phyloP scores from a whole-genome alignment of 768 basidiomycete genomes.

The Leccinum subgranulosum region DNA sequence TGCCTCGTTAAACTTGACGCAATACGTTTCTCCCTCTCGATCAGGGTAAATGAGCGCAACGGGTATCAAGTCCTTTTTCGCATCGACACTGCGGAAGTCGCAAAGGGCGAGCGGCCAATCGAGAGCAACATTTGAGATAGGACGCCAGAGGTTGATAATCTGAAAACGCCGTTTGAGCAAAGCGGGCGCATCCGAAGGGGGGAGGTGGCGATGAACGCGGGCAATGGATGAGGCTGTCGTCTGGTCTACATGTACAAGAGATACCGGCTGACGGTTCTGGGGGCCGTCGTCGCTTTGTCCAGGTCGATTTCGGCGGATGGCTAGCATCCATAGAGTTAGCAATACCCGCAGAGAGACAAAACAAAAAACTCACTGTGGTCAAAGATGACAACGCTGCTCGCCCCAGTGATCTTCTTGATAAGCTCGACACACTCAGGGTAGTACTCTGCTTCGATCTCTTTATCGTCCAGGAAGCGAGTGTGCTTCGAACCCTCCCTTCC shows the following conservation, averaged over 20 bases:
- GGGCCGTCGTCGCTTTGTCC: conserved; percentile 35
- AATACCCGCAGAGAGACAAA: background rate
- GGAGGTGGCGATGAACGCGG: conserved; percentile 44
- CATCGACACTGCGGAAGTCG: background rate
- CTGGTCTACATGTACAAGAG: conserved; percentile 45
- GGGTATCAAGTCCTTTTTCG: background rate
- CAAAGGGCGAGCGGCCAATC: background rate
- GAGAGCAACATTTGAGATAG: conserved; percentile 35
- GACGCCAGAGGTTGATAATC: conserved; percentile 55
- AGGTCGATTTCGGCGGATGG: conserved; percentile 41
- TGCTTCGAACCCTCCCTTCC: conserved; percentile 23
- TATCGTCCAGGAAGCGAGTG: conserved; percentile 32
- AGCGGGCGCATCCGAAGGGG: conserved; percentile 36
- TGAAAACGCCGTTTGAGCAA: conserved; percentile 46
- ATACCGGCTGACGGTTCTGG: conserved; percentile 42
- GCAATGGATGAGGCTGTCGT: conserved; percentile 35
- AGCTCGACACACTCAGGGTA: conserved; percentile 38
- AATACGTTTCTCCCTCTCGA: conserved; percentile 42
- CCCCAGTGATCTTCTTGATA: conserved; percentile 38
- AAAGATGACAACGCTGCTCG: conserved; percentile 38
- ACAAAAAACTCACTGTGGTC: conserved; percentile 35
- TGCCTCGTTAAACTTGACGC: conserved; percentile 34
- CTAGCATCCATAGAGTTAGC: conserved; percentile 20
- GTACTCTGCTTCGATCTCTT: conserved; percentile 36
- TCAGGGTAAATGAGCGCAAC: conserved; percentile 11